Conservation (phyloP, 768 basidiomycete genomes). For the Termitomyces sp. region DNA sequence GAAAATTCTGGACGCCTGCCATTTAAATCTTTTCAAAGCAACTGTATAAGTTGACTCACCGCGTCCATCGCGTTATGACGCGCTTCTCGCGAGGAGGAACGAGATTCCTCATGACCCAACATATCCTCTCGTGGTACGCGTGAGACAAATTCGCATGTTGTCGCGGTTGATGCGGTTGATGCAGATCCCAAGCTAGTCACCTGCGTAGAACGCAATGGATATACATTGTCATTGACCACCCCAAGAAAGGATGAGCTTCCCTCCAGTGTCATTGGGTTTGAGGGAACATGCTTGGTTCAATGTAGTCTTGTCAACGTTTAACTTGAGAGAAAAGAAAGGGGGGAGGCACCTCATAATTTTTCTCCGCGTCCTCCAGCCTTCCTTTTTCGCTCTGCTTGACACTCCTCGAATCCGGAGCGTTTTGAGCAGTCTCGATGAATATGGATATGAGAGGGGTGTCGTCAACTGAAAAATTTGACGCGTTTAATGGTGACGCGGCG, state of each 20-base stretch:
- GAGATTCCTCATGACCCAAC: constrained; percentile 2
- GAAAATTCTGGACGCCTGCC: neutral
- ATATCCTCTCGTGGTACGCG: constrained; percentile 11
- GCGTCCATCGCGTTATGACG: constrained; percentile 3
- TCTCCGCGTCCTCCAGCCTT: constrained; percentile 13
- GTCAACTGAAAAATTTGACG: constrained; percentile 8
- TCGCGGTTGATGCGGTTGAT: constrained; percentile 3
- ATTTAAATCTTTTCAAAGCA: neutral
- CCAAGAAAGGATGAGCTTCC: neutral
- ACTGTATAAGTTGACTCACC: constrained; percentile 1
- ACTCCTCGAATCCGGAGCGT: constrained; percentile 5
- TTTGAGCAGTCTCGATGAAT: neutral
- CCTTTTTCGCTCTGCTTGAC: constrained; percentile 3
- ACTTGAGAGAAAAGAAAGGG: neutral
- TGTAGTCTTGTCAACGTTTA: neutral
- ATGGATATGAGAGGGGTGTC: constrained; percentile 4
- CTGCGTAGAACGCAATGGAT: neutral
- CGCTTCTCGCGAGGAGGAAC: neutral
- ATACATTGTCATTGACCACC: neutral
- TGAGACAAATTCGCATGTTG: constrained; percentile 7
- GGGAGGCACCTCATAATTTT: neutral
- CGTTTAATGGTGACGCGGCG: constrained; percentile 2
- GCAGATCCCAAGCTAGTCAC: neutral
- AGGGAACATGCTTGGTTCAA: constrained; percentile 10
- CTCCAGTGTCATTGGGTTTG: constrained; percentile 3